These are phyloP conservation scores for Candida nanaspora DNA, from an alignment of 805 yeast species.

Conservation along the genomic window DNA sequence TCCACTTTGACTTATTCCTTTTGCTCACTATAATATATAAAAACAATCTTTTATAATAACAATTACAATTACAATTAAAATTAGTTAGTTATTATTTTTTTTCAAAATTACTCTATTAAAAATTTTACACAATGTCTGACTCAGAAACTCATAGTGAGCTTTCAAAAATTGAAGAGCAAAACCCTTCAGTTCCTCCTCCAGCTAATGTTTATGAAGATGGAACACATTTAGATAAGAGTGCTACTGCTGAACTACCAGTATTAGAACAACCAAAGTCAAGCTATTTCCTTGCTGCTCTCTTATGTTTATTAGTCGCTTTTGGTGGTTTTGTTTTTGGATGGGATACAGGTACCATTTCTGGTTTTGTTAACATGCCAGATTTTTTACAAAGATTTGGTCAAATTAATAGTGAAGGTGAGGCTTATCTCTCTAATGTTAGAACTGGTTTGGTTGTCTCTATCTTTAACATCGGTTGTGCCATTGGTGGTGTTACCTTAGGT, in stretches of 20 bases:
- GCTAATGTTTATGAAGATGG: slow-evolving; percentile 17
- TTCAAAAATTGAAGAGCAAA: slow-evolving; percentile 8
- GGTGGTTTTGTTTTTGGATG: slow-evolving; percentile 77
- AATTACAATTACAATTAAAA: background rate
- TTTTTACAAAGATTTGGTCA: slow-evolving; percentile 48
- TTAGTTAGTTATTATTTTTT: too few species aligned
- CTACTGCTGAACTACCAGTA: slow-evolving; percentile 2
- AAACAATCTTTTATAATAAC: too few species aligned
- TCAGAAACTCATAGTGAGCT: slow-evolving; percentile 10
- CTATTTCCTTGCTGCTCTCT: slow-evolving; percentile 20
- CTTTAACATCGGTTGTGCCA: slow-evolving; percentile 65
- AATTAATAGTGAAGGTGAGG: slow-evolving; percentile 29
- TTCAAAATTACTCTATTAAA: too few species aligned
- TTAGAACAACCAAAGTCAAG: slow-evolving; percentile 4
- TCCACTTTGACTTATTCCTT: too few species aligned
- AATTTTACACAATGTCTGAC: slow-evolving; percentile 9
- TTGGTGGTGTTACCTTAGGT: slow-evolving; percentile 59
- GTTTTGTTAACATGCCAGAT: slow-evolving; percentile 59
- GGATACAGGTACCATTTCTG: slow-evolving; percentile 75
- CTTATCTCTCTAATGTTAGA: slow-evolving; percentile 43
- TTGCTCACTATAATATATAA: too few species aligned
- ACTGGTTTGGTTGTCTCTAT: slow-evolving; percentile 61
- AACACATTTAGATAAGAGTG: slow-evolving; percentile 8
- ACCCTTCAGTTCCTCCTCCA: slow-evolving; percentile 12
- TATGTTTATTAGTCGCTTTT: slow-evolving; percentile 56